These are phyloP conservation scores for Rhizoctonia solani DNA, from an alignment of 1,284 basidiomycete genomes.

Conservation along the genomic window DNA sequence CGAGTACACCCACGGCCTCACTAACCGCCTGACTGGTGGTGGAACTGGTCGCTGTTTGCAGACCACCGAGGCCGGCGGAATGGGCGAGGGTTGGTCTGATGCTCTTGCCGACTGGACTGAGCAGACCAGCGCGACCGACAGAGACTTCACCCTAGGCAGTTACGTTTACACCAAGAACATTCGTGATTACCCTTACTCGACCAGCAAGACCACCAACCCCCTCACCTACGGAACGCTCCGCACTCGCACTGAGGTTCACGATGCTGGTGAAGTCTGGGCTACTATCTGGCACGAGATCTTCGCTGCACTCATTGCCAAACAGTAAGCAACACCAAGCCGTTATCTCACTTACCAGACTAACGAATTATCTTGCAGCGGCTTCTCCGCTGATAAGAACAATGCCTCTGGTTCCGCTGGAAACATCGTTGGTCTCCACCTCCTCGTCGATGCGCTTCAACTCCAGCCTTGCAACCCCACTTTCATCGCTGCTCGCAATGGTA, in stretches of 20 bases:
- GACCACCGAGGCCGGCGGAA: conserved; percentile 35
- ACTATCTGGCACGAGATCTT: conserved; percentile 17
- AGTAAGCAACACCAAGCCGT: conserved; percentile 13
- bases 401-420: neutral
- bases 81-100: conserved; percentile 35
- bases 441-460: conserved; percentile 31
- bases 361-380: neutral
- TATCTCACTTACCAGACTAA: neutral
- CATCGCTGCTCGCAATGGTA: conserved; percentile 32
- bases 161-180: conserved; percentile 7
- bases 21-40: conserved; percentile 27
- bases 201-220: conserved; percentile 16
- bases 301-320: conserved; percentile 15
- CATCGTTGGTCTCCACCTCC: conserved; percentile 10
- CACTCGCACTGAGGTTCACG: conserved; percentile 24
- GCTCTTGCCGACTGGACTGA: conserved; percentile 22
- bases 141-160: conserved; percentile 27
- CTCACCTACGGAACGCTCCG: conserved; percentile 16
- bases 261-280: conserved; percentile 34
- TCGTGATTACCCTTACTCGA: conserved; percentile 28
- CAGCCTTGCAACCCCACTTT: conserved; percentile 38
- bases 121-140: neutral
- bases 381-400: neutral
- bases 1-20: conserved; percentile 32
- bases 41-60: conserved; percentile 29